Evolutionary conservation across 176 grass and related monocot species (phyloP).

Genomic region (Avena sativa): DNA sequence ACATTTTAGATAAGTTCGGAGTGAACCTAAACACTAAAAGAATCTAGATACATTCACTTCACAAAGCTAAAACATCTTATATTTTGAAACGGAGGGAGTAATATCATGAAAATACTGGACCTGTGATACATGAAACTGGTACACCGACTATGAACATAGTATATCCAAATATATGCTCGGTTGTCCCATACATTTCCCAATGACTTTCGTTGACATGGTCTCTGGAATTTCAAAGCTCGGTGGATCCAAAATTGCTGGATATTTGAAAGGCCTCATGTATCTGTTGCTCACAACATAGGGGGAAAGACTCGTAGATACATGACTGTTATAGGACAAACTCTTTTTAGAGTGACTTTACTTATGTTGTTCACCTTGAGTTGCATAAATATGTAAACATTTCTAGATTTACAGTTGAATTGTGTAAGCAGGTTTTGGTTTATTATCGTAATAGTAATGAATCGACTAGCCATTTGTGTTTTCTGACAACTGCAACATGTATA

Average conservation of each 20-base stretch:
- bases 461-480: not conserved
- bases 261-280: conserved; percentile 87
- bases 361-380: not conserved
- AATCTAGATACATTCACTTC: too few relatives aligned
- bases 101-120: too few relatives aligned
- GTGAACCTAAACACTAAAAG: too few relatives aligned
- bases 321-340: conserved; percentile 3
- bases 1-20: too few relatives aligned
- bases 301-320: not conserved
- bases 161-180: not conserved
- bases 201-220: conserved; percentile 84
- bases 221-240: conserved; percentile 96
- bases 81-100: too few relatives aligned
- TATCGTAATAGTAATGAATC: too few relatives aligned
- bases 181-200: conserved; percentile 71
- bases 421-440: not conserved
- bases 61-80: too few relatives aligned
- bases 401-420: not conserved
- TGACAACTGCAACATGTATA: not conserved
- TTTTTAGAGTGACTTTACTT: not conserved
- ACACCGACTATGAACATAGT: too few relatives aligned
- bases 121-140: too few relatives aligned
- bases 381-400: not conserved
- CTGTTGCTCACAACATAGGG: conserved; percentile 82
- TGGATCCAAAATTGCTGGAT: conserved; percentile 94